A percentile compares a stretch with the other conserved stretches of the same genome.
Conservation (phyloP, 495 filamentous ascomycete genomes). For the Polyplosphaeria fusca region DNA sequence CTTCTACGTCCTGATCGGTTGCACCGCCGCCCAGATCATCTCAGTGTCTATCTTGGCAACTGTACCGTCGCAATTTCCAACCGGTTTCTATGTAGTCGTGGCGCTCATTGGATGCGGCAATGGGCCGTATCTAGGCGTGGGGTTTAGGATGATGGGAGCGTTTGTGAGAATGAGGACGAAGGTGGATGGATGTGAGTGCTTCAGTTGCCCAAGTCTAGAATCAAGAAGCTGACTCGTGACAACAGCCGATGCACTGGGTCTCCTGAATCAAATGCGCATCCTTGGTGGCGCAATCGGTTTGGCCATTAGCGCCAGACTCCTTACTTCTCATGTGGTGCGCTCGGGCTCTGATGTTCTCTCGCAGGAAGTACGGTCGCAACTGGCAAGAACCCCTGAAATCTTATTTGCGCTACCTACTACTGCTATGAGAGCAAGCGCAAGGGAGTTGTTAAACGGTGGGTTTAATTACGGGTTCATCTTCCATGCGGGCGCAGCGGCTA, state of each 20-base stretch:
- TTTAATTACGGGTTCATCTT: neutral
- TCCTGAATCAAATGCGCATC: neutral
- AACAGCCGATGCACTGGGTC: neutral
- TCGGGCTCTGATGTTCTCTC: neutral
- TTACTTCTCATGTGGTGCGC: neutral
- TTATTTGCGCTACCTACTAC: neutral
- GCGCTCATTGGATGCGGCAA: neutral
- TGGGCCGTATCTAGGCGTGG: neutral
- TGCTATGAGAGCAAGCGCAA: neutral
- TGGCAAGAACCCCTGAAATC: neutral
- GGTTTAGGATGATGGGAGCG: neutral
- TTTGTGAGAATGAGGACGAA: neutral
- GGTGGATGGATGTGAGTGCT: neutral
- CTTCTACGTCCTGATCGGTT: neutral
- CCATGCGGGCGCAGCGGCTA: neutral
- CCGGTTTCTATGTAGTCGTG: neutral
- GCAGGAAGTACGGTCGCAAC: neutral
- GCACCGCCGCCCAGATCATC: neutral
- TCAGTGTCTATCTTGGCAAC: neutral
- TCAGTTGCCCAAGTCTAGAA: no score
- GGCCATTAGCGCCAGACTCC: neutral
- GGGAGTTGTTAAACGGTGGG: neutral
- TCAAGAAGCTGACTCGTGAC: no score
- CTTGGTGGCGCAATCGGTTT: neutral
- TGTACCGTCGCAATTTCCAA: neutral